Base-by-base conservation (phyloP, 768 basidiomycete genomes). In the Heimioporus sp. region DNA sequence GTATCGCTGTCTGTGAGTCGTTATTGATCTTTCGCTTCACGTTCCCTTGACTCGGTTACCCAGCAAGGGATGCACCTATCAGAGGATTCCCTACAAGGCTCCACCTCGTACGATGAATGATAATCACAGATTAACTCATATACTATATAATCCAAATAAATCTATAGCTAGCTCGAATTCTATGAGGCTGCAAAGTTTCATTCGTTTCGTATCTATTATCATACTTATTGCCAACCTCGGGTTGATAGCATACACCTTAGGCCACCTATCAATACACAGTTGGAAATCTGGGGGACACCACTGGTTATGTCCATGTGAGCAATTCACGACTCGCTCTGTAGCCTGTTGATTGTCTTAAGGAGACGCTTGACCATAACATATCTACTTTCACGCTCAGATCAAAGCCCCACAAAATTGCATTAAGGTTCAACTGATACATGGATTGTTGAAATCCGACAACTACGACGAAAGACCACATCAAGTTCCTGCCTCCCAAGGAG, bases 391-490 rank as follows among this genome's bases (percentile, higher is more conserved):
- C 35, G 9, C 12, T 13, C n/a, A 5, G 35, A 12, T 15, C 12
- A 35, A 12, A 12, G 15, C 16, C 16, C 35, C 13, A 13, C 12
- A 7, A 35, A 35, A 13, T 16, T 41, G 54, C 51, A 60, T 57
- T 39, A 39, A 55, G 16, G n/a, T 46, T 43, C 44, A 43, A 28
- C 24, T 7, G 12, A 54, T 67, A 67, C 56, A 49, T 47, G 84
- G 86, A 87, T 87, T 87, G 86, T 87, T 87, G 86, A 87, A 87
- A 87, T 82, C 86, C 84, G 65, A 72, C 75, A 72, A 76, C 76
- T 75, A 75, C 73, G 67, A 66, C 68, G 66, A 57, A 57, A 62
- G 65, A 69, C 55, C 72, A 48, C 60, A 46, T 51, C 56, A 61
- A 59, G 58, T 51, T 61, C 66, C 58, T 55, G 52, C 57, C 57